Percentiles rank a stretch among this genome's conserved stretches.
These are phyloP conservation scores for Buxus sempervirens DNA, from an alignment of 164 flowering plant species.

Conservation along the genomic window DNA sequence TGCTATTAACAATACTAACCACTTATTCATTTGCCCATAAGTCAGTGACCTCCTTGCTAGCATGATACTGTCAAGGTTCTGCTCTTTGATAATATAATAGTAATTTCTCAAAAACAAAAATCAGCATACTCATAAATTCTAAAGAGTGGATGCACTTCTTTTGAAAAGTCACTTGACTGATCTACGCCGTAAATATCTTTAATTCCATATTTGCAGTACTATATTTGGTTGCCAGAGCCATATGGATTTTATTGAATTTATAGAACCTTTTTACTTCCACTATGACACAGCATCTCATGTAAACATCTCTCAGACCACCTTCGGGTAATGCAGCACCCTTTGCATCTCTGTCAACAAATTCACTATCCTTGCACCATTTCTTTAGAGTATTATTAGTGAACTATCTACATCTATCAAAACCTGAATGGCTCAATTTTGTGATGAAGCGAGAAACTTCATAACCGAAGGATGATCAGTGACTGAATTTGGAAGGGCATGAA, in stretches of 20 bases:
- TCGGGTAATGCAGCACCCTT: neutral
- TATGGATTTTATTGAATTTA: neutral
- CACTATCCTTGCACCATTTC: neutral
- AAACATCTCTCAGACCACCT: neutral
- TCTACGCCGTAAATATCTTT: too few relatives aligned
- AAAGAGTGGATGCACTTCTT: neutral
- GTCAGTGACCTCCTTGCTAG: neutral
- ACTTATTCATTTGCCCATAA: neutral
- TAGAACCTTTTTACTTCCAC: neutral
- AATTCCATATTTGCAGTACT: too few relatives aligned
- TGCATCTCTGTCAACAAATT: neutral
- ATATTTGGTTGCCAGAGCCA: neutral
- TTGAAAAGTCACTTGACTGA: neutral
- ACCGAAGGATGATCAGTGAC: neutral
- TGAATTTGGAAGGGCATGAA: neutral
- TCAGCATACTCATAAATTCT: neutral
- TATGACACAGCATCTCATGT: neutral
- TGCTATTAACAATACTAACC: neutral
- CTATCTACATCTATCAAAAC: neutral
- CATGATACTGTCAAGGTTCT: neutral
- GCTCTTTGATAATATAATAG: neutral
- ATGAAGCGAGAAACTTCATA: neutral
- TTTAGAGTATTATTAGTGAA: neutral
- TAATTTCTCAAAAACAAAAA: neutral
- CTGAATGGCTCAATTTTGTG: neutral